phyloP scores from a whole-genome alignment of 2,329 filamentous ascomycete genomes.

The Aspergillus brasiliensis region DNA sequence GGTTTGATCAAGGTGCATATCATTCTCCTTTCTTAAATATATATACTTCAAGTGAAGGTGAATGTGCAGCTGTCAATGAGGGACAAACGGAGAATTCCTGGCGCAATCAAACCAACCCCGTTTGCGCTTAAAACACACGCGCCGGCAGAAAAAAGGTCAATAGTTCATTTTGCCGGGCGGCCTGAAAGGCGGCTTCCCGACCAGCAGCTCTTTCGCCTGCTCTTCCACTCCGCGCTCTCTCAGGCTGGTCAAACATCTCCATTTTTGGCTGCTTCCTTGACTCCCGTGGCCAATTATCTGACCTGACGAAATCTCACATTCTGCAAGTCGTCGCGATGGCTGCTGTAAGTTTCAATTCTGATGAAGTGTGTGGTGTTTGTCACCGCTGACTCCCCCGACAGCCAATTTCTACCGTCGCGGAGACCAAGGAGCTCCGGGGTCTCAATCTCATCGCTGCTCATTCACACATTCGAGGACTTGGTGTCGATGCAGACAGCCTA shows the following conservation, averaged over 20 bases:
- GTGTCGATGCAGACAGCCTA: constrained; percentile 87
- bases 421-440: constrained; percentile 92
- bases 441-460: constrained; percentile 98
- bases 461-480: constrained; percentile 94
- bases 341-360: constrained; percentile 32
- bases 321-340: constrained; percentile 33
- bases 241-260: constrained; percentile 15
- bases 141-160: neutral
- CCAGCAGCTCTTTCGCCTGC: constrained; percentile 18
- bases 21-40: neutral
- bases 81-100: neutral
- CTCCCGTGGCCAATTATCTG: constrained; percentile 1
- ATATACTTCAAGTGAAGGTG: neutral
- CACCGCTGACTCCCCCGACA: constrained; percentile 29
- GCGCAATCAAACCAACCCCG: neutral
- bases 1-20: neutral
- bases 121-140: neutral
- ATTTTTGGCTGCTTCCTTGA: constrained; percentile 13
- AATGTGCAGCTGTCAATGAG: neutral
- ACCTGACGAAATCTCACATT: constrained; percentile 13
- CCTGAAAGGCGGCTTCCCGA: constrained; percentile 7
- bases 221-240: constrained; percentile 5
- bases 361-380: neutral
- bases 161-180: constrained; percentile 33
- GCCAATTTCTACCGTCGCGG: constrained; percentile 80